A percentile compares a stretch with the other conserved stretches of the same genome.
phyloP scores from a whole-genome alignment of 2,329 filamentous ascomycete genomes.

The Zymoseptoria passerinii region DNA sequence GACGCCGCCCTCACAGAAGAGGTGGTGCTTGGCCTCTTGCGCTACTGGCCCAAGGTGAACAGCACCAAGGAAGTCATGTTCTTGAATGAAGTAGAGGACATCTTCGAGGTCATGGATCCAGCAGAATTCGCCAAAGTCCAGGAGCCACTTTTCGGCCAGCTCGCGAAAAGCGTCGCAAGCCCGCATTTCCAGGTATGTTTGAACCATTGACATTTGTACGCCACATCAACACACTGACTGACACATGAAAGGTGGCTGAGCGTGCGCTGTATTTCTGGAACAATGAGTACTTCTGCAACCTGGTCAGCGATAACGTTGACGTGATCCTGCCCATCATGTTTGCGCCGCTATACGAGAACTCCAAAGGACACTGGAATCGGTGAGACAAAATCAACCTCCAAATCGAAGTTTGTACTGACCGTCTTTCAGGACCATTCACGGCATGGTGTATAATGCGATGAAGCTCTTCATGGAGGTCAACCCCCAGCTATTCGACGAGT shows the following conservation, averaged over 20 bases:
- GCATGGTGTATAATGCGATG: slow-evolving; percentile 99
- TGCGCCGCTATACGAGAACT: slow-evolving; percentile 94
- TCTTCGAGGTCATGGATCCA: slow-evolving; percentile 99
- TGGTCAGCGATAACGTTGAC: slow-evolving; percentile 97
- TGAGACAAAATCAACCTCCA: slow-evolving; percentile 37
- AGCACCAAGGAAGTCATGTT: slow-evolving; percentile 99
- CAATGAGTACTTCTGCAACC: slow-evolving; percentile 99
- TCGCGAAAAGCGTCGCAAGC: slow-evolving; percentile 95
- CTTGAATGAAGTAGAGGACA: slow-evolving; percentile 97
- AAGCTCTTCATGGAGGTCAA: slow-evolving; percentile 99
- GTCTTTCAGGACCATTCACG: slow-evolving; percentile 76
- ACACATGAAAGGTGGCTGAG: slow-evolving; percentile 63
- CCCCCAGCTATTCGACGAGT: slow-evolving; percentile 95
- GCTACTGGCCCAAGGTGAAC: slow-evolving; percentile 99
- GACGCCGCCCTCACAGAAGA: slow-evolving; percentile 96
- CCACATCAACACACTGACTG: slow-evolving; percentile 2
- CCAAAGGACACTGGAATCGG: slow-evolving; percentile 99
- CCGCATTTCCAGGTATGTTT: slow-evolving; percentile 77
- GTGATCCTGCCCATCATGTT: slow-evolving; percentile 99
- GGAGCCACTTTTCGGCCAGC: slow-evolving; percentile 91
- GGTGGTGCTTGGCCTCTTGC: slow-evolving; percentile 84
- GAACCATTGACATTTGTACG: neutral
- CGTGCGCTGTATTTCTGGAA: slow-evolving; percentile 99
- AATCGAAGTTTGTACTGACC: slow-evolving; percentile 1
- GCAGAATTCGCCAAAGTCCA: slow-evolving; percentile 98